Evolutionary conservation across 164 flowering plant genomes (phyloP).

Genomic region (Magnolia officinalis): DNA sequence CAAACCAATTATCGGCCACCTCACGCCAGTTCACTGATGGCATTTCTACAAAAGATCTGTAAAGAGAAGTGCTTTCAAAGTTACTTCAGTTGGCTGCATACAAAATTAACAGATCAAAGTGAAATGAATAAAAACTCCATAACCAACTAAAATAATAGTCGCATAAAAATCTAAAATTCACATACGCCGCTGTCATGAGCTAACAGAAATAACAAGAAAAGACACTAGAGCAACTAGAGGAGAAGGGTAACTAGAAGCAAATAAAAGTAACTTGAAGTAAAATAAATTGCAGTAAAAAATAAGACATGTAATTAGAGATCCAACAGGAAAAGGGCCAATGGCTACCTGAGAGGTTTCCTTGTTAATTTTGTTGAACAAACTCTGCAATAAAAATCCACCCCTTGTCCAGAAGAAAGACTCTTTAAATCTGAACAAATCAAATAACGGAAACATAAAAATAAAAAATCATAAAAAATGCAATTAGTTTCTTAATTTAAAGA

Average conservation of each 20-base stretch:
- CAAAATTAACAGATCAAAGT: conserved; percentile 4
- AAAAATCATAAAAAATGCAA: not conserved
- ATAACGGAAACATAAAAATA: conserved; percentile 1
- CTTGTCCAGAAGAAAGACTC: conserved; percentile 40
- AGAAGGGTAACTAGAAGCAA: not conserved
- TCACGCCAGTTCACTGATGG: conserved; percentile 94
- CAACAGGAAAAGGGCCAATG: not conserved
- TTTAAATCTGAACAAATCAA: conserved; percentile 43
- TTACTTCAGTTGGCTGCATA: conserved; percentile 3
- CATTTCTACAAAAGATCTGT: conserved; percentile 68
- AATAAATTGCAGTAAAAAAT: too few relatives aligned
- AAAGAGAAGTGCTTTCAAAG: conserved; percentile 9
- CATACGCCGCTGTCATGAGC: not conserved
- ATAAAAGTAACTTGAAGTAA: not conserved
- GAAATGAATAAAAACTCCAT: not conserved
- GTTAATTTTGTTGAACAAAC: conserved; percentile 67
- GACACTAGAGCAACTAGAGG: not conserved
- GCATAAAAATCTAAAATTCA: not conserved
- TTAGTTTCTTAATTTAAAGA: not conserved
- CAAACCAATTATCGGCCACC: conserved; percentile 98
- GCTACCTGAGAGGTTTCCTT: conserved; percentile 53
- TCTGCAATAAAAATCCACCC: conserved; percentile 73
- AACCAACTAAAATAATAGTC: not conserved
- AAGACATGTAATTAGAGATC: not conserved
- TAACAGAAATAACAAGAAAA: too few relatives aligned